phyloP scores from a whole-genome alignment of 352 stramenopile species.

The Blastocystis sp. region DNA sequence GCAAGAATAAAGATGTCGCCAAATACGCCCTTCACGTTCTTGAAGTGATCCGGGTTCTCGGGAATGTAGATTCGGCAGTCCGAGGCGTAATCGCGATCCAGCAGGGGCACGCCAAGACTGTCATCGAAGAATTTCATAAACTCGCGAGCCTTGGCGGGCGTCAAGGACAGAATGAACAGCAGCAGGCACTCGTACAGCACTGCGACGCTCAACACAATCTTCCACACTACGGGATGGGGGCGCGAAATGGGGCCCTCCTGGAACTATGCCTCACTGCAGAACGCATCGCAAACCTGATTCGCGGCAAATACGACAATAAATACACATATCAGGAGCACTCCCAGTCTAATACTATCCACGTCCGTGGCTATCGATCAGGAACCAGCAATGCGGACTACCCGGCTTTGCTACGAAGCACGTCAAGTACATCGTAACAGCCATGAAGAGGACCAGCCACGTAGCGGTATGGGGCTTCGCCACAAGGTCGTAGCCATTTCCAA shows the following conservation, averaged over 20 bases:
- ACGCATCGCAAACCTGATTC: constrained; percentile 25
- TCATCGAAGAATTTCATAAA: constrained; percentile 83
- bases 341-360: constrained; percentile 49
- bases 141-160: constrained; percentile 78
- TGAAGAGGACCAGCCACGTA: constrained; percentile 66
- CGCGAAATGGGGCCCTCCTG: constrained; percentile 36
- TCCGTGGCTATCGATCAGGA: background rate
- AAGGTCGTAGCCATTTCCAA: constrained; percentile 66
- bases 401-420: constrained; percentile 43
- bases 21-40: constrained; percentile 79
- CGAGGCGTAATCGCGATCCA: constrained; percentile 79
- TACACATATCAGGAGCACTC: constrained; percentile 1
- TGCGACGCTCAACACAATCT: constrained; percentile 61
- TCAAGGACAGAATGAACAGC: constrained; percentile 72
- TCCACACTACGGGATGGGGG: constrained; percentile 64
- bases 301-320: constrained; percentile 66
- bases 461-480: constrained; percentile 60
- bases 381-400: background rate
- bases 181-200: constrained; percentile 63
- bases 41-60: constrained; percentile 79
- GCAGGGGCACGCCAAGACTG: constrained; percentile 77
- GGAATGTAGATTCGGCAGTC: constrained; percentile 83
- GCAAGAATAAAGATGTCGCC: constrained; percentile 84
- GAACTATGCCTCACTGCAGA: constrained; percentile 7
- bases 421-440: constrained; percentile 32